Conservation (phyloP, 2,329 filamentous ascomycete genomes). For the Chlorencoelia australis region DNA sequence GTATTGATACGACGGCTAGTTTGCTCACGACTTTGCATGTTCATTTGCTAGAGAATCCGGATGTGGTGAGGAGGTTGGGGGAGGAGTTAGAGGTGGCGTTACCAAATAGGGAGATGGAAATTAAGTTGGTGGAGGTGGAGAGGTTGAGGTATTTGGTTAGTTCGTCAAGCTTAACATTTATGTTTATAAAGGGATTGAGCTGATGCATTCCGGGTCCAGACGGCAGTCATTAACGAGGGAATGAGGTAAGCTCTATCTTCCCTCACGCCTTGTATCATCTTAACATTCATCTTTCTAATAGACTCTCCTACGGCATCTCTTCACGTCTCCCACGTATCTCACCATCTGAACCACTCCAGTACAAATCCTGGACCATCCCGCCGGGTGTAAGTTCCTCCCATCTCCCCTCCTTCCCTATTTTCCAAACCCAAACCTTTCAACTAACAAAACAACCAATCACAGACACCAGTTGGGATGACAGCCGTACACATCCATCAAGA, state of each 20-base stretch:
- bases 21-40: slow-evolving; percentile 10
- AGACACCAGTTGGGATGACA: slow-evolving; percentile 18
- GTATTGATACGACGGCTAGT: slow-evolving; percentile 13
- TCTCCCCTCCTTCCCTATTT: not conserved
- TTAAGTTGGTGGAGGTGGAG: slow-evolving; percentile 15
- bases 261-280: too few species aligned
- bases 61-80: slow-evolving; percentile 9
- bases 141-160: too few species aligned
- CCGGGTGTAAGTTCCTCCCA: slow-evolving; percentile 5
- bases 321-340: slow-evolving; percentile 10
- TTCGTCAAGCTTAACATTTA: too few species aligned
- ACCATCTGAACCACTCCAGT: slow-evolving; percentile 7
- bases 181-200: too few species aligned
- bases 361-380: slow-evolving; percentile 12
- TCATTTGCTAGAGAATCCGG: slow-evolving; percentile 14
- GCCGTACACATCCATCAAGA: slow-evolving; percentile 16
- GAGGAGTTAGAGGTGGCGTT: slow-evolving; percentile 10
- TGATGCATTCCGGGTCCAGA: too few species aligned
- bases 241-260: slow-evolving; percentile 7
- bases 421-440: not conserved
- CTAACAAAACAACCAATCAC: too few species aligned
- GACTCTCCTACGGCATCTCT: slow-evolving; percentile 11
- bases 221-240: slow-evolving; percentile 11
- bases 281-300: not conserved
- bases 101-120: not conserved